Evolutionary conservation across 208 protist species (phyloP), one percentile per base, ranked within the genome.

Genomic region (Trypanosomatidae sp.): DNA sequence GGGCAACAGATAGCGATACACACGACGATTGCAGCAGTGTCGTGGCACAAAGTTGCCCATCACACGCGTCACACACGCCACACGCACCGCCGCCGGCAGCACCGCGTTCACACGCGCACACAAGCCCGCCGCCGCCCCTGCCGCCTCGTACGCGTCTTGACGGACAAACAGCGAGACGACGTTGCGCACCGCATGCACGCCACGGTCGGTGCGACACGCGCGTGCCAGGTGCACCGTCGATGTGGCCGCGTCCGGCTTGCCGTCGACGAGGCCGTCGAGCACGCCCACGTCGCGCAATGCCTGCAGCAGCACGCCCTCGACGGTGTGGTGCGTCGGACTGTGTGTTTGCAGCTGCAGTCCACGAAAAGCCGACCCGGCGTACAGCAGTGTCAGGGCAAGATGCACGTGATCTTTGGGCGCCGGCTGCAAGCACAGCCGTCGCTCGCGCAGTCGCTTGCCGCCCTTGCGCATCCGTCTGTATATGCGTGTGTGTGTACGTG

Each of bases 111-210:
- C 16, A 3, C 18, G 11, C 4, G 54, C 57, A 1, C 27, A 18
- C 4, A 81, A 43, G 15, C 51, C 53, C 0, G 65, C 63, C 7
- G 40, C 25, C 11, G 55, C 66, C 7, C 69, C 71, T 0, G 63
- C 24, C 0, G 23, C 2, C 7, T 62, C 64, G 40, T 79, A 55
- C 7, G 40, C 47, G 7, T 56, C 58, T 0, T 49, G 60, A 4
- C 43, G 47, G 1, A 88, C 55, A 37, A 81, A 88, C n/a, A 92
- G 37, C 7, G 61, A 72, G 33, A 92, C 45, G 11, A 92, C 41
- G 48, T 92, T 92, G 15, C 78, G 71, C 13, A 84, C 59, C 0
- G 83, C 83, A 49, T 92, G 83, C 7, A 92, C 83, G 15, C 83
- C 82, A 15, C 75, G 71, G 49, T 92, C 83, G 40, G 83, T 92